Conservation (phyloP, 176 grass and related monocot genomes). For the Oryza australiensis region DNA sequence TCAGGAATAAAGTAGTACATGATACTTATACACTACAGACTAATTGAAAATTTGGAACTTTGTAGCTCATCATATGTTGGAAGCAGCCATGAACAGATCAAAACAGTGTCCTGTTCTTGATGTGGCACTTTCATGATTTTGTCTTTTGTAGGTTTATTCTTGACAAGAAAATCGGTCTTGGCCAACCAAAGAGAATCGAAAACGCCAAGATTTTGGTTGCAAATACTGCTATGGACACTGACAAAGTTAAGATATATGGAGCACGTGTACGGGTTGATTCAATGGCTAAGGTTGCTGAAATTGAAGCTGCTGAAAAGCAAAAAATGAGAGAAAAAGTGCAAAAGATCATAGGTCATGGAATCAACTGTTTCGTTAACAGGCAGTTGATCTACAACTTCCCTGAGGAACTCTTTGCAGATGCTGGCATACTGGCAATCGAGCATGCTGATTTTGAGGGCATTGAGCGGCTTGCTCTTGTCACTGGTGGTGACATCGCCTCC, state of each 20-base stretch:
- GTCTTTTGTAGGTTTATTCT: constrained; percentile 76
- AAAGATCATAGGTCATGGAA: constrained; percentile 86
- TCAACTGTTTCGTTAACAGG: constrained; percentile 92
- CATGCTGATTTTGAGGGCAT: constrained; percentile 99
- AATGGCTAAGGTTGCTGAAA: constrained; percentile 89
- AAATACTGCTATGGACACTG: constrained; percentile 98
- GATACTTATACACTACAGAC: neutral
- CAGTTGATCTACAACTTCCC: constrained; percentile 98
- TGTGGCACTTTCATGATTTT: neutral
- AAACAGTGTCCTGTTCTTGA: neutral
- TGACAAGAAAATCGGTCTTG: constrained; percentile 98
- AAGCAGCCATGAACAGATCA: neutral
- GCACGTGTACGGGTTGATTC: constrained; percentile 92
- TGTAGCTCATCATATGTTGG: neutral
- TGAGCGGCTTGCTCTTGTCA: constrained; percentile 83
- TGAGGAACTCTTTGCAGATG: constrained; percentile 93
- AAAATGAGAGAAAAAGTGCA: constrained; percentile 98
- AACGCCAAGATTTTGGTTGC: constrained; percentile 97
- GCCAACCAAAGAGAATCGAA: constrained; percentile 89
- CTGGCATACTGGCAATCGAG: constrained; percentile 83
- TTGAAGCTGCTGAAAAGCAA: constrained; percentile 92
- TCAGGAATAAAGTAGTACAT: neutral
- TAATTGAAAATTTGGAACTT: neutral
- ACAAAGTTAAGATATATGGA: constrained; percentile 99
- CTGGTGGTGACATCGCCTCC: constrained; percentile 90